phyloP scores from a whole-genome alignment of 1,284 basidiomycete species.

The Ganoderma resinaceum region DNA sequence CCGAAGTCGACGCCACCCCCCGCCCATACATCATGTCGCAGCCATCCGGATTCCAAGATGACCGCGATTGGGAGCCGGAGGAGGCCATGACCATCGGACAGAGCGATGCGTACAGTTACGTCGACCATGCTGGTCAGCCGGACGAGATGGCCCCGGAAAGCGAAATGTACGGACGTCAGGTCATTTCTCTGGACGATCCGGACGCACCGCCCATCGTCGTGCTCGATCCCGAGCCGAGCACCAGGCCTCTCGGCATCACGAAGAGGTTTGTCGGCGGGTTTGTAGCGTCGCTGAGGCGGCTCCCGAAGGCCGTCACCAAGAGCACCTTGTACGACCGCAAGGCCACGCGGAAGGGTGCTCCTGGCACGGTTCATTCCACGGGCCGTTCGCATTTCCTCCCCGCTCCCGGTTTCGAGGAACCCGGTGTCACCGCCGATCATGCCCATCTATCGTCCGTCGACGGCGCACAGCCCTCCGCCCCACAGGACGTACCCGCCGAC shows the following conservation, averaged over 20 bases:
- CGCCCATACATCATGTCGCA: background rate
- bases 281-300: slow-evolving; percentile 35
- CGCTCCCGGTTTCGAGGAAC: slow-evolving; percentile 31
- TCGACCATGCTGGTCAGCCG: background rate
- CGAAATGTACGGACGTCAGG: slow-evolving; percentile 11
- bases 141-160: slow-evolving; percentile 9
- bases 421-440: slow-evolving; percentile 29
- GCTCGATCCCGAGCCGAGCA: background rate
- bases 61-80: slow-evolving; percentile 21
- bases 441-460: slow-evolving; percentile 36
- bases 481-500: slow-evolving; percentile 21
- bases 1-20: slow-evolving; percentile 11
- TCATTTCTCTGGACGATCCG: slow-evolving; percentile 9
- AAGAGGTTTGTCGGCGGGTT: slow-evolving; percentile 44
- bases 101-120: slow-evolving; percentile 19
- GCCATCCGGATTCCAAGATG: slow-evolving; percentile 4
- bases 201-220: background rate
- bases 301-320: slow-evolving; percentile 37
- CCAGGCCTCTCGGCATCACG: slow-evolving; percentile 22
- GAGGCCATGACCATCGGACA: slow-evolving; percentile 28
- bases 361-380: slow-evolving; percentile 13
- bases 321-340: slow-evolving; percentile 31
- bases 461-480: slow-evolving; percentile 30
- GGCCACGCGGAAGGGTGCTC: slow-evolving; percentile 27
- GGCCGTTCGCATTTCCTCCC: slow-evolving; percentile 31